Base-by-base conservation (phyloP, 108 stramenopile genomes). In the Parietichytrium sp. region DNA sequence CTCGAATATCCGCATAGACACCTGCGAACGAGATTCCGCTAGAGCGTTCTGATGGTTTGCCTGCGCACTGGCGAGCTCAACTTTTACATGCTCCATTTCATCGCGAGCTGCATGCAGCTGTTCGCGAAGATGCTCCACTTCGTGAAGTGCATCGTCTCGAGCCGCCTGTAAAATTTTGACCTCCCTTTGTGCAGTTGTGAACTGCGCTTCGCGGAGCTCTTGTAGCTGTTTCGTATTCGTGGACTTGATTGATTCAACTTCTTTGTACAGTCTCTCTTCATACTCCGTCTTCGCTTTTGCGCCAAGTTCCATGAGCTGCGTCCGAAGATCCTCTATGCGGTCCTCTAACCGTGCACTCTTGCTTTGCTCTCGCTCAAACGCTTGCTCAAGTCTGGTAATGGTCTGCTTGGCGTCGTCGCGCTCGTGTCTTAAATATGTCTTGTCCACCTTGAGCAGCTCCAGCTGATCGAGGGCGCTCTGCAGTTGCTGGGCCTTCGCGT, bases 1-100 rank as follows among this genome's bases (percentile, higher is more conserved):
- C 42, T 72, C 61, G 25, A 72, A 72, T 45, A 72, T 42, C 20
- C 61, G 61, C 38, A 33, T 33, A n/a, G 36, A 45, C 61, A 72
- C 23, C 38, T 72, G 38, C 16, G 38, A 33, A 42, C 61, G 61
- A 10, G 61, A 33, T 12, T 38, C 38, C 8, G 42, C 61, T 27
- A 72, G 61, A 7, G 15, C 61, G 12, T 33, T 25, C 3, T 72
- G 38, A 10, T 72, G 29, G 10, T 8, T 7, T 7, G 61, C 61
- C 23, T 72, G 38, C 42, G 36, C 45, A 1, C 38, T 72, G 3
- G 61, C 61, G n/a, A 72, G 61, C 42, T 72, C 61, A 6, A 72
- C 38, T 3, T 42, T 33, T 27, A 42, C 61, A 33, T 72, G 38
- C 23, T 72, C 61, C 13, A 72, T 33, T 15, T 33, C 61, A n/a